Conservation (phyloP, 176 grass and related monocot species). For the Bonia amplexicaulis region DNA sequence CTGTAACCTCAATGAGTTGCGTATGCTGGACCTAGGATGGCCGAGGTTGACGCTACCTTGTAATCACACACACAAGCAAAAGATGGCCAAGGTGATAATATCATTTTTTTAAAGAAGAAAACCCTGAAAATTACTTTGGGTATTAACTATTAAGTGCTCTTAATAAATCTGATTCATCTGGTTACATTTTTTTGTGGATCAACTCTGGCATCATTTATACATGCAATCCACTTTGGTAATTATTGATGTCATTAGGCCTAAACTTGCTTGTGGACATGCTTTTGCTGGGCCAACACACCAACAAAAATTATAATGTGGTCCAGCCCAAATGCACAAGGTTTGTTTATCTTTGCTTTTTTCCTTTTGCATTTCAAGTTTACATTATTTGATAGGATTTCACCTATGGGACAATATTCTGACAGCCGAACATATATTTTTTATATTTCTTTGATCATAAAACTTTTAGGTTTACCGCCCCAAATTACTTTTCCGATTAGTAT, state of each 20-base stretch:
- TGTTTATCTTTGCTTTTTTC: not conserved
- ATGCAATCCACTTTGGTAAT: not conserved
- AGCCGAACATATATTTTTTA: not conserved
- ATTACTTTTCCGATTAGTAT: not conserved
- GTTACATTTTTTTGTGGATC: not conserved
- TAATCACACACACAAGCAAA: no score
- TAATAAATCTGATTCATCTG: not conserved
- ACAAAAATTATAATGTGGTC: slow-evolving; percentile 3
- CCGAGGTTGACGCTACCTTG: not conserved
- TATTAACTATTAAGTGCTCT: not conserved
- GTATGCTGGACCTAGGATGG: not conserved
- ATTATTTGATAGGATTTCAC: not conserved
- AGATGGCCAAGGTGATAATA: not conserved
- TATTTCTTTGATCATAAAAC: not conserved
- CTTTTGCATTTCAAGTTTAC: not conserved
- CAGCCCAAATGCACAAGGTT: slow-evolving; percentile 10
- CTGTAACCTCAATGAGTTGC: not conserved
- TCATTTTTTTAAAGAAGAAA: not conserved
- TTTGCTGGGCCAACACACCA: slow-evolving; percentile 9
- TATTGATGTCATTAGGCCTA: not conserved
- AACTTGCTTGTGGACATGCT: not conserved
- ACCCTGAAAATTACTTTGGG: not conserved
- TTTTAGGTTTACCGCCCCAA: not conserved
- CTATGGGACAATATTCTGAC: not conserved
- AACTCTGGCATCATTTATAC: not conserved